Base-by-base conservation (phyloP, 2,329 filamentous ascomycete genomes). In the Talaromyces sp. region DNA sequence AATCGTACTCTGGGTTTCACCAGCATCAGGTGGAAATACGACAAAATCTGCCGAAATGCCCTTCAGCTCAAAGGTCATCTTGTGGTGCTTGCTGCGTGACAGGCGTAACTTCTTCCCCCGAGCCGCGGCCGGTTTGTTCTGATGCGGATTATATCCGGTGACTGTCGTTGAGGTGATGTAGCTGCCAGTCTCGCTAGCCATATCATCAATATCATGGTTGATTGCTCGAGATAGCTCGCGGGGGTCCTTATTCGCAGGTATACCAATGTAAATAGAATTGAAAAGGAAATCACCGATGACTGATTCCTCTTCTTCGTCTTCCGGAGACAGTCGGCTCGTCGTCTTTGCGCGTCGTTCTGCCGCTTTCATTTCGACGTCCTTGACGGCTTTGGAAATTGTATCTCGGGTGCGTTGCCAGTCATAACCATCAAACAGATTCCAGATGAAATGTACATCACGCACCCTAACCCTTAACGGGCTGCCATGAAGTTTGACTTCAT, bases 351-450 rank as follows among this genome's bases (percentile, higher is more conserved):
- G 84, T 57, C 88, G 85, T 69, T 97, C 89, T 48, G 88, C 85
- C 1, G 91, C 91, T 70, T 87, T 90, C 43, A 81, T 80, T 73
- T 99, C 91, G 1, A 99, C 88, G 55, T 95, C 87, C 60, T 94
- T 85, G 2, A 99, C 91, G 6, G 91, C 91, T 68, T 93, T 89
- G 21, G 86, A 86, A 58, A 99, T 96, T 3, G 88, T 84, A 62
- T 94, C 88, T 43, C 93, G 84, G 0, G 95, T 99, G 43, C 84
- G 83, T 64, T 87, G 84, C 95, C 95, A 99, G 73, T 99, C 95
- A 70, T 96, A 99, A 1, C 94, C 94, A 76, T 99, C 94, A 72
- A 94, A 97, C 1, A 99, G 78, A 68, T 99, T 96, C 94, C 94
- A 99, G 60, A 97, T 97, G 53, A 97, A 78, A 69, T 97, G 91